Conservation (phyloP, 768 basidiomycete species). For the Kwoniella sp. region DNA sequence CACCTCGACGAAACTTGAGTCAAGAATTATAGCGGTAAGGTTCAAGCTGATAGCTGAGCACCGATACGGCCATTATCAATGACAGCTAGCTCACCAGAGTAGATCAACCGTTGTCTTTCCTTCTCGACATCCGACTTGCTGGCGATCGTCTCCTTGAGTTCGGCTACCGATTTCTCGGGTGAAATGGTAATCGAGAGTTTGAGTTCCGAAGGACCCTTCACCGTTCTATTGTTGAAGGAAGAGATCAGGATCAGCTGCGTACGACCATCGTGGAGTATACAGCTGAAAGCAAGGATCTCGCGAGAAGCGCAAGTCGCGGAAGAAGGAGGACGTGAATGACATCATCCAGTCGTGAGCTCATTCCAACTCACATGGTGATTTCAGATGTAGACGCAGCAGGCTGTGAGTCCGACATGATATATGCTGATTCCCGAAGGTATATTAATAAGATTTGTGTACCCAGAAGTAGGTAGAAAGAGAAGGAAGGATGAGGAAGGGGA, state of each 20-base stretch:
- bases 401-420: constrained; percentile 13
- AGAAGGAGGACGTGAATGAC: constrained; percentile 2
- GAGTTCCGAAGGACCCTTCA: constrained; percentile 77
- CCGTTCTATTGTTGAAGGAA: constrained; percentile 40
- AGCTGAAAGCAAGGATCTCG: too few relatives aligned
- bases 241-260: neutral
- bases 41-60: too few relatives aligned
- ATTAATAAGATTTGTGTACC: neutral
- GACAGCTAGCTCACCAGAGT: constrained; percentile 64
- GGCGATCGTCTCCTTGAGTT: constrained; percentile 89
- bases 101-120: constrained; percentile 86
- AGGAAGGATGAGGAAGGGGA: neutral
- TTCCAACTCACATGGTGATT: constrained; percentile 47
- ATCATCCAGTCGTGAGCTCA: constrained; percentile 5
- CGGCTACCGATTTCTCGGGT: constrained; percentile 78
- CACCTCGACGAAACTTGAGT: too few relatives aligned
- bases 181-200: constrained; percentile 84
- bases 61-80: neutral
- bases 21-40: too few relatives aligned
- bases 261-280: too few relatives aligned
- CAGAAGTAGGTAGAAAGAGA: neutral
- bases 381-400: constrained; percentile 21
- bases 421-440: neutral
- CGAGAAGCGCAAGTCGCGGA: neutral
- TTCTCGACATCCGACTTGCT: constrained; percentile 81